Percentiles rank a stretch among this genome's conserved stretches.
phyloP scores from a whole-genome alignment of 2,329 filamentous ascomycete genomes.

The Ascochyta viciae-villosae region DNA sequence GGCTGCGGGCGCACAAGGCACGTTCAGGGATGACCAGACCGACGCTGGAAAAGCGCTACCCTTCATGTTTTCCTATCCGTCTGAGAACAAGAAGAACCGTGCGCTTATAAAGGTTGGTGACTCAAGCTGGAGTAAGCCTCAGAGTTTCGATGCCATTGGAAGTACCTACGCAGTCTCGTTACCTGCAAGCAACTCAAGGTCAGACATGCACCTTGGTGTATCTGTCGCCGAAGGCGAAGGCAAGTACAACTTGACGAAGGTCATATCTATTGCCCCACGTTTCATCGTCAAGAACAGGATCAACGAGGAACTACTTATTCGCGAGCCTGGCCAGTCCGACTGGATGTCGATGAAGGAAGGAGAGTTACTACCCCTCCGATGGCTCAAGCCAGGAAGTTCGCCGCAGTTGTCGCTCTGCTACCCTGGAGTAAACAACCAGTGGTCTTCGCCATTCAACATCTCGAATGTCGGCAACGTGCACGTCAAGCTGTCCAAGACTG shows the following conservation, averaged over 20 bases:
- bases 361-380: slow-evolving; percentile 86
- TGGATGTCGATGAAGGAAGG: slow-evolving; percentile 78
- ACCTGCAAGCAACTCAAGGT: slow-evolving; percentile 71
- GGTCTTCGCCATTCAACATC: slow-evolving; percentile 98
- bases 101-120: slow-evolving; percentile 86
- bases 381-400: slow-evolving; percentile 79
- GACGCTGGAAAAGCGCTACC: slow-evolving; percentile 78
- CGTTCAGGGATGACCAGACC: slow-evolving; percentile 62
- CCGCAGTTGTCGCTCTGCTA: slow-evolving; percentile 95
- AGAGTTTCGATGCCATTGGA: slow-evolving; percentile 97
- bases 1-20: slow-evolving; percentile 83
- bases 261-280: slow-evolving; percentile 88
- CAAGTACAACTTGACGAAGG: slow-evolving; percentile 97
- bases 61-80: slow-evolving; percentile 94
- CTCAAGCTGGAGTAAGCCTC: slow-evolving; percentile 94
- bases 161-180: slow-evolving; percentile 89
- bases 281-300: slow-evolving; percentile 96
- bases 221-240: slow-evolving; percentile 89
- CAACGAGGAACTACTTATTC: slow-evolving; percentile 84
- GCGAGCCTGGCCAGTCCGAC: slow-evolving; percentile 90
- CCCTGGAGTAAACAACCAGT: slow-evolving; percentile 92
- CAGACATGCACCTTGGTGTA: slow-evolving; percentile 90
- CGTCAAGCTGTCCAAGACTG: slow-evolving; percentile 89
- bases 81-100: slow-evolving; percentile 88
- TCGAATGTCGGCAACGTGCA: slow-evolving; percentile 92